phyloP scores from a whole-genome alignment of 495 filamentous ascomycete genomes.

The Penicillium odoratum region DNA sequence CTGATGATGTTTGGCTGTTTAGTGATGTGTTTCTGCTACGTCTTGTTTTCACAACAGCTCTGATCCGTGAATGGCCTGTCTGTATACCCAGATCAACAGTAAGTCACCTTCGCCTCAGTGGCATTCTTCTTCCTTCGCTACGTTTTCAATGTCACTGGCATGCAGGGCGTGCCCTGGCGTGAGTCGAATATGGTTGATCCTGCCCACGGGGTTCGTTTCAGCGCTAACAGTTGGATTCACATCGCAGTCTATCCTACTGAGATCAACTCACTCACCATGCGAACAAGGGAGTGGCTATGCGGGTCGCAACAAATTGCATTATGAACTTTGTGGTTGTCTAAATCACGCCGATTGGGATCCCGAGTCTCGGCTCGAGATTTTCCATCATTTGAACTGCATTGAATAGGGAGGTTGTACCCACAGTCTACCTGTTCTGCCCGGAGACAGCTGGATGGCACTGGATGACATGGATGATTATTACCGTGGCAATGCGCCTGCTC shows the following conservation, averaged over 20 bases:
- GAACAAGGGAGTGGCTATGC: conserved; percentile 54
- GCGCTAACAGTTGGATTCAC: conserved; percentile 26
- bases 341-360: conserved; percentile 52
- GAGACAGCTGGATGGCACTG: conserved; percentile 37
- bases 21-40: conserved; percentile 47
- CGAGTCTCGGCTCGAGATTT: conserved; percentile 23
- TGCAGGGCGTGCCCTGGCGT: conserved; percentile 38
- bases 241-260: conserved; percentile 54
- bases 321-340: conserved; percentile 64
- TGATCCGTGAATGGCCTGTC: conserved; percentile 43
- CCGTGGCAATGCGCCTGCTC: conserved; percentile 10
- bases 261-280: conserved; percentile 58
- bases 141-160: conserved; percentile 50
- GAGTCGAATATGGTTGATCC: neutral
- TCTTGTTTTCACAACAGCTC: conserved; percentile 49
- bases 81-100: conserved; percentile 16
- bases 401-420: conserved; percentile 23
- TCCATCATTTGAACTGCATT: conserved; percentile 32
- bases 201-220: neutral
- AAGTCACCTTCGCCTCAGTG: conserved; percentile 35
- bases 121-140: conserved; percentile 54
- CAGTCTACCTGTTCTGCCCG: conserved; percentile 57
- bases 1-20: conserved; percentile 41
- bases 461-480: conserved; percentile 30
- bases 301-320: conserved; percentile 57